phyloP scores from a whole-genome alignment of 768 basidiomycete genomes.

The Dentipellis sp. region DNA sequence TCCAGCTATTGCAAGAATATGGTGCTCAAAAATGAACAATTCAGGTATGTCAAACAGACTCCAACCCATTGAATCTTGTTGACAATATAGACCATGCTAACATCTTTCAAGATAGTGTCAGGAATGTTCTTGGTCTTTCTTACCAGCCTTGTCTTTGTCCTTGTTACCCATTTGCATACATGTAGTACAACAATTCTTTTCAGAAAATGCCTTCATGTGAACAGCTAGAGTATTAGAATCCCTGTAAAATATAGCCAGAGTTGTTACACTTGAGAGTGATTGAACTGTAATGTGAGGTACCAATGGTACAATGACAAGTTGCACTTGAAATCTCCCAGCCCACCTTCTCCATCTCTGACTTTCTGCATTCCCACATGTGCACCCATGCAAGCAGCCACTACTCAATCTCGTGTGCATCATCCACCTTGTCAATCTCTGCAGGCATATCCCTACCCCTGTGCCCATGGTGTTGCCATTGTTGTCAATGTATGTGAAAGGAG shows the following conservation, averaged over 20 bases:
- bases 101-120: no score
- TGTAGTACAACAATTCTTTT: no score
- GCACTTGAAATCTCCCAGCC: constrained; percentile 93
- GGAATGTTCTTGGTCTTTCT: no score
- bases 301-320: constrained; percentile 79
- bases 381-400: constrained; percentile 3
- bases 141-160: no score
- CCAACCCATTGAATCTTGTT: no score
- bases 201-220: no score
- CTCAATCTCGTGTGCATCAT: background rate
- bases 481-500: background rate
- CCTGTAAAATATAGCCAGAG: constrained; percentile 30
- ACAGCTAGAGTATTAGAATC: constrained; percentile 57
- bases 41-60: no score
- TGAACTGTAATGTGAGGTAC: constrained; percentile 38
- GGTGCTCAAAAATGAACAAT: no score
- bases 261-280: background rate
- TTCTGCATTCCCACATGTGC: constrained; percentile 1
- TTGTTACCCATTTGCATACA: no score
- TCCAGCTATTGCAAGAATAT: no score
- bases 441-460: constrained; percentile 4
- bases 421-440: constrained; percentile 9
- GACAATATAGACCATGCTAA: no score
- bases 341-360: constrained; percentile 20
- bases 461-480: constrained; percentile 6